phyloP scores from a whole-genome alignment of 306 rosid genomes.

The Quercus engelmannii region DNA sequence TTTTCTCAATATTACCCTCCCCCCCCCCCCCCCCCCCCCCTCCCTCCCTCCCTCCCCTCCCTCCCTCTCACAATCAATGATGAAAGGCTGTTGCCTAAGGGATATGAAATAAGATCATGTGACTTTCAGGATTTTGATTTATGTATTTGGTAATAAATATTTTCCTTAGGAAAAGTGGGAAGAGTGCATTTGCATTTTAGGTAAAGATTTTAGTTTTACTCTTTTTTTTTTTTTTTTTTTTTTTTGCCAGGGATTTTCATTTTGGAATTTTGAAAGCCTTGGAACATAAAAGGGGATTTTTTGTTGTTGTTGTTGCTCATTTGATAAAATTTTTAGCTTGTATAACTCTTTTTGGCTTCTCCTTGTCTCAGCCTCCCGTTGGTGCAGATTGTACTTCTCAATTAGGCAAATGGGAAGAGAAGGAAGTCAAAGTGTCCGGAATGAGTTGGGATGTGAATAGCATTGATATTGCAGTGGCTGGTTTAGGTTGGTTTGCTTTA shows the following conservation, averaged over 20 bases:
- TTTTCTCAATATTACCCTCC: neutral
- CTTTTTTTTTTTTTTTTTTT: too few relatives aligned
- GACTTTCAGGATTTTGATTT: neutral
- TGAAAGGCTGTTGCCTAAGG: neutral
- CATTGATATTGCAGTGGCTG: conserved; percentile 73
- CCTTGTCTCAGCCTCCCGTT: conserved; percentile 68
- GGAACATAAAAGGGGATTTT: neutral
- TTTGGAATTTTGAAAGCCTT: neutral
- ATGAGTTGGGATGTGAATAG: conserved; percentile 76
- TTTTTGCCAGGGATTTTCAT: neutral
- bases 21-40: too few relatives aligned
- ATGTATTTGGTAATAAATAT: neutral
- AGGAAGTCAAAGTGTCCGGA: conserved; percentile 73
- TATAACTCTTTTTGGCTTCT: neutral
- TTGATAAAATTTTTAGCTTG: neutral
- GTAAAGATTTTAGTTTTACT: too few relatives aligned
- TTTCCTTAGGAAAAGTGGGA: neutral
- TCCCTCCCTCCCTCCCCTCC: too few relatives aligned
- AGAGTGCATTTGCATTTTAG: neutral
- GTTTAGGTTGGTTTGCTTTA: conserved; percentile 78
- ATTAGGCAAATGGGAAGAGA: conserved; percentile 65
- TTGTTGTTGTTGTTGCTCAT: neutral
- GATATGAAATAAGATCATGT: neutral
- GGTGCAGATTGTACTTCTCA: conserved; percentile 52
- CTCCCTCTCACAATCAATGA: too few relatives aligned